Percentiles rank a stretch among this genome's conserved stretches.
phyloP scores from a whole-genome alignment of 2,329 filamentous ascomycete genomes.

The Ceratocystis papillata region DNA sequence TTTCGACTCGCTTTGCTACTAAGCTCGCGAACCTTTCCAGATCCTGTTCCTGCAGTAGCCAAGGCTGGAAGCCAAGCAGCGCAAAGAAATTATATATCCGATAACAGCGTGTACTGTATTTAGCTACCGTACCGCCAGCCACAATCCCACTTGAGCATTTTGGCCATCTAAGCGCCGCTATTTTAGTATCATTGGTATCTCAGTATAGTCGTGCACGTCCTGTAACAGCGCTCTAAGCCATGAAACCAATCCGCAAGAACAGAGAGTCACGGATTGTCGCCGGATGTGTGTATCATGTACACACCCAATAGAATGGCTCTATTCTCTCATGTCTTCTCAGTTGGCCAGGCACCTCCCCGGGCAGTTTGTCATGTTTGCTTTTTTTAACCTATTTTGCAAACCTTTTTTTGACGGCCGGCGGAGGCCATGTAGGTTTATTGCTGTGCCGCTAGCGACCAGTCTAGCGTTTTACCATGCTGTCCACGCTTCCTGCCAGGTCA shows the following conservation, averaged over 20 bases:
- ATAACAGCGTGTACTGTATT: background rate
- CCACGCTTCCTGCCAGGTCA: background rate
- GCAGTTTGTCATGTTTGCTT: background rate
- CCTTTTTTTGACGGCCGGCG: background rate
- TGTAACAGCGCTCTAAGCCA: background rate
- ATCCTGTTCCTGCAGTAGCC: background rate
- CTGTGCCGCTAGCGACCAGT: constrained; percentile 3
- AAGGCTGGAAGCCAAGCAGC: no score
- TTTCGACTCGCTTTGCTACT: background rate
- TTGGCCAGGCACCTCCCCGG: background rate
- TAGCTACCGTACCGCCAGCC: background rate
- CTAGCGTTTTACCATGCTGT: constrained; percentile 6
- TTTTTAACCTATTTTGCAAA: background rate
- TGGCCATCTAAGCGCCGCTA: background rate
- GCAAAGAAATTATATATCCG: background rate
- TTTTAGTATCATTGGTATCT: constrained; percentile 6
- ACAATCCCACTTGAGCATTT: background rate
- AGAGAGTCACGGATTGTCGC: background rate
- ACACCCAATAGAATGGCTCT: background rate
- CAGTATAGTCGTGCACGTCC: background rate
- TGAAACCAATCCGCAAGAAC: background rate
- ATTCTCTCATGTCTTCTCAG: background rate
- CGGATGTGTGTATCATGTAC: background rate
- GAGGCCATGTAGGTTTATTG: background rate
- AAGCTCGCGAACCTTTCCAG: background rate